These are phyloP conservation scores for Acrocalymma vagum DNA, from an alignment of 2,329 filamentous ascomycete genomes.

Conservation along the genomic window DNA sequence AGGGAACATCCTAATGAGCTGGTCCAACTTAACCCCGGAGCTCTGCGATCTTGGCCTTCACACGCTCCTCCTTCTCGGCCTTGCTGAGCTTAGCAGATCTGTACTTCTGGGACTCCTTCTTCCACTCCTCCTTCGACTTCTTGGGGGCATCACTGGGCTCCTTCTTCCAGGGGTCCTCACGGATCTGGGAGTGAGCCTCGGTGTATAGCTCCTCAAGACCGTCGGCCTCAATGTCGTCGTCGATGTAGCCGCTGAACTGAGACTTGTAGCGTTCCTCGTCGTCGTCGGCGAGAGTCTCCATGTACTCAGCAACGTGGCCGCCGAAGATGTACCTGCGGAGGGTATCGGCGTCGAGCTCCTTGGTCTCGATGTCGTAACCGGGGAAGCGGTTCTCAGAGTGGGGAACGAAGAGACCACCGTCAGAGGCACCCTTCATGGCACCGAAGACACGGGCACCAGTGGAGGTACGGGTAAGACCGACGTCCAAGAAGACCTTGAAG, in stretches of 20 bases:
- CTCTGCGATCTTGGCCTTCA: conserved; percentile 91
- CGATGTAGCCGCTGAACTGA: conserved; percentile 98
- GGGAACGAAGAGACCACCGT: conserved; percentile 95
- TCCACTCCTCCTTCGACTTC: conserved; percentile 98
- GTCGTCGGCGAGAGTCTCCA: conserved; percentile 99
- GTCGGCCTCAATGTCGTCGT: conserved; percentile 95
- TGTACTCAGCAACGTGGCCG: conserved; percentile 99
- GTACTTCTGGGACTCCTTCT: conserved; percentile 94
- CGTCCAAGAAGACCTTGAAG: conserved; percentile 99
- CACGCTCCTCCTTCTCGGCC: conserved; percentile 81
- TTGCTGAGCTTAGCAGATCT: conserved; percentile 78
- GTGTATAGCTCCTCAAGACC: conserved; percentile 96
- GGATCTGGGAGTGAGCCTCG: conserved; percentile 95
- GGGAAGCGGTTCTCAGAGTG: conserved; percentile 99
- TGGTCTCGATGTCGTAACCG: conserved; percentile 94
- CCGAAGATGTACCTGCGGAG: conserved; percentile 99
- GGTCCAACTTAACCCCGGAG: conserved; percentile 63
- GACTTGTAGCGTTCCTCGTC: conserved; percentile 99
- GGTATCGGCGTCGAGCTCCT: conserved; percentile 97
- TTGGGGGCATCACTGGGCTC: conserved; percentile 75
- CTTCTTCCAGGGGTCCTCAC: conserved; percentile 98
- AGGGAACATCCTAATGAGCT: too few relatives aligned
- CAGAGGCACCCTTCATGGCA: conserved; percentile 99
- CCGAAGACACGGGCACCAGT: conserved; percentile 99
- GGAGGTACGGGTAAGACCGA: conserved; percentile 95